These are phyloP conservation scores for Metarhizium brunneum DNA, from an alignment of 2,329 filamentous ascomycete genomes.

Conservation along the genomic window DNA sequence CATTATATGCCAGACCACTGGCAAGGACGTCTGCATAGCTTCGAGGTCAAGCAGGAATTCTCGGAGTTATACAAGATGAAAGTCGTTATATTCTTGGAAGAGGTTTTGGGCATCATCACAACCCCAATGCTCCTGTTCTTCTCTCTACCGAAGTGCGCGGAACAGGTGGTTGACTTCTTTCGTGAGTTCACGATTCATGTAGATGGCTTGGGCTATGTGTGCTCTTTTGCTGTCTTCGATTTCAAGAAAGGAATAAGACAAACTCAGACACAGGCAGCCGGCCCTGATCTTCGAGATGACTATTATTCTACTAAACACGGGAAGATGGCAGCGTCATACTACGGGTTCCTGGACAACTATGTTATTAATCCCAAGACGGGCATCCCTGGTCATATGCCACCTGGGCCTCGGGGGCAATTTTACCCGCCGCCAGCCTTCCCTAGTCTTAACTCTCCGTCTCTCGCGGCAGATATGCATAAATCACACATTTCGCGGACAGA, in stretches of 20 bases:
- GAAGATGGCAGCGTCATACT: slow-evolving; percentile 97
- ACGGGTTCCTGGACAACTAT: slow-evolving; percentile 92
- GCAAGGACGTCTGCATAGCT: slow-evolving; percentile 83
- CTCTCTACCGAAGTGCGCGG: slow-evolving; percentile 78
- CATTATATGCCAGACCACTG: slow-evolving; percentile 87
- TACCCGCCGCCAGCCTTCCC: slow-evolving; percentile 70
- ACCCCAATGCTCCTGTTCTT: slow-evolving; percentile 84
- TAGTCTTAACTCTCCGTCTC: slow-evolving; percentile 53
- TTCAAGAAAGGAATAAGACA: slow-evolving; percentile 71
- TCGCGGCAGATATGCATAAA: slow-evolving; percentile 45
- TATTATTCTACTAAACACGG: slow-evolving; percentile 94
- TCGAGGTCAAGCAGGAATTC: slow-evolving; percentile 88
- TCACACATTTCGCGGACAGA: slow-evolving; percentile 37
- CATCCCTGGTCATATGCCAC: slow-evolving; percentile 50
- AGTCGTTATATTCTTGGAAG: slow-evolving; percentile 82
- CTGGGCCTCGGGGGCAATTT: slow-evolving; percentile 46
- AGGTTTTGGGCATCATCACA: slow-evolving; percentile 84
- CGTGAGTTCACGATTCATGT: slow-evolving; percentile 96
- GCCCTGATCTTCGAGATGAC: slow-evolving; percentile 69
- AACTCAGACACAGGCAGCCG: slow-evolving; percentile 25
- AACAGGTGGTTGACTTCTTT: slow-evolving; percentile 95
- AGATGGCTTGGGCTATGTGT: slow-evolving; percentile 90
- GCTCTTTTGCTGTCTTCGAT: slow-evolving; percentile 94
- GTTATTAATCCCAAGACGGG: slow-evolving; percentile 63
- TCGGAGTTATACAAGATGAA: slow-evolving; percentile 86